Conservation (phyloP, 257 asterid species). For the Cynanchum wilfordii region DNA sequence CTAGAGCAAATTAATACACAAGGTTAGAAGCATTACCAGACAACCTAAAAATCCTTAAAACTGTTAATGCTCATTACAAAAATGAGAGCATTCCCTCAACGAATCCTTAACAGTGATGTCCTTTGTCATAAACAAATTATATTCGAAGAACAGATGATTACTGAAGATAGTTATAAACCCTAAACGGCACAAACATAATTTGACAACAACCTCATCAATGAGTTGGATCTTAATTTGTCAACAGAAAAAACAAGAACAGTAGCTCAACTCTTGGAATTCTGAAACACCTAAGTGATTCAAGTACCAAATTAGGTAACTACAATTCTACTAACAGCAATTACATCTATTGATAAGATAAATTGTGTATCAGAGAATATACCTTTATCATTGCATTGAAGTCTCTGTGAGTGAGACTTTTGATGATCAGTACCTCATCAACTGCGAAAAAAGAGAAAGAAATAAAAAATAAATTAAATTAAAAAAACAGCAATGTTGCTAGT, state of each 20-base stretch:
- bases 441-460: conserved; percentile 25
- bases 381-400: conserved; percentile 84
- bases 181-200: background rate
- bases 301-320: background rate
- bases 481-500: background rate
- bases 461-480: background rate
- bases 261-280: background rate
- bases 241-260: background rate
- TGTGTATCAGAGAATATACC: conserved; percentile 33
- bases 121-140: background rate
- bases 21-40: background rate
- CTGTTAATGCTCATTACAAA: background rate
- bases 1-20: background rate
- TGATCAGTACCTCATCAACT: conserved; percentile 86
- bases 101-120: background rate
- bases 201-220: background rate
- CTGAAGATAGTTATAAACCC: no score
- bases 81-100: background rate
- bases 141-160: background rate
- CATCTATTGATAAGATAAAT: background rate
- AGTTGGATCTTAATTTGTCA: background rate
- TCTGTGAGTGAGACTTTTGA: conserved; percentile 88
- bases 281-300: background rate
- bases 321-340: background rate
- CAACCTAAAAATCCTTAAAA: background rate